phyloP scores from a whole-genome alignment of 805 yeast species.

The Groenewaldozyma salmanticensis region DNA sequence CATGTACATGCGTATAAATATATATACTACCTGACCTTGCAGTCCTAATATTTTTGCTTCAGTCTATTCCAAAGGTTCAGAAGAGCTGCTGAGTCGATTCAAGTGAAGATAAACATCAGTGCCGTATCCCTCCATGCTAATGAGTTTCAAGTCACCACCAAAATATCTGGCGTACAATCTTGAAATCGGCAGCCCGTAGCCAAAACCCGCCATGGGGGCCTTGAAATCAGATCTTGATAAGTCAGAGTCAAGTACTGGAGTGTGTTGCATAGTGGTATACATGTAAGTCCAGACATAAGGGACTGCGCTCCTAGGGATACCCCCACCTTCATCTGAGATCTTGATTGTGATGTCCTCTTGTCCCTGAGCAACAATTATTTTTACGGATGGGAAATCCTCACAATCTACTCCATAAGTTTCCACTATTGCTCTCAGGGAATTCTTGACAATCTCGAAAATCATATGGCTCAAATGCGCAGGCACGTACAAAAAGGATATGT shows the following conservation, averaged over 20 bases:
- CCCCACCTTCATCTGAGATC: conserved; percentile 90
- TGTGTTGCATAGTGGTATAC: conserved; percentile 74
- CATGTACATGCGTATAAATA: no score
- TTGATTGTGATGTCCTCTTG: conserved; percentile 85
- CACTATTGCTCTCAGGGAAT: conserved; percentile 80
- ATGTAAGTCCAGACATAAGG: conserved; percentile 87
- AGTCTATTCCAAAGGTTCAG: conserved; percentile 45
- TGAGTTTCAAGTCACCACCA: conserved; percentile 81
- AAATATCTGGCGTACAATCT: conserved; percentile 80
- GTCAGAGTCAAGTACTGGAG: conserved; percentile 56
- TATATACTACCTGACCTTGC: no score
- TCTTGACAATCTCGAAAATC: conserved; percentile 81
- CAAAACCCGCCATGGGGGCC: conserved; percentile 93
- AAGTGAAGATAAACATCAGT: conserved; percentile 85
- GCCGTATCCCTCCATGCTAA: conserved; percentile 90
- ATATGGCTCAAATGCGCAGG: conserved; percentile 90
- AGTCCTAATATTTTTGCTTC: no score
- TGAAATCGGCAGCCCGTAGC: conserved; percentile 94
- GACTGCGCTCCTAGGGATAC: conserved; percentile 74
- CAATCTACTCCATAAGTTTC: conserved; percentile 65
- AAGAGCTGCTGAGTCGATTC: conserved; percentile 63
- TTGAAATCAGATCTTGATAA: conserved; percentile 52
- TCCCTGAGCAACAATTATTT: conserved; percentile 81
- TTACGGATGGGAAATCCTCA: conserved; percentile 70
- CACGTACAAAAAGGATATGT: conserved; percentile 78